A percentile compares a stretch with the other conserved stretches of the same genome.
Conservation (phyloP, 2,329 filamentous ascomycete species). For the Pseudogymnoascus destructans region DNA sequence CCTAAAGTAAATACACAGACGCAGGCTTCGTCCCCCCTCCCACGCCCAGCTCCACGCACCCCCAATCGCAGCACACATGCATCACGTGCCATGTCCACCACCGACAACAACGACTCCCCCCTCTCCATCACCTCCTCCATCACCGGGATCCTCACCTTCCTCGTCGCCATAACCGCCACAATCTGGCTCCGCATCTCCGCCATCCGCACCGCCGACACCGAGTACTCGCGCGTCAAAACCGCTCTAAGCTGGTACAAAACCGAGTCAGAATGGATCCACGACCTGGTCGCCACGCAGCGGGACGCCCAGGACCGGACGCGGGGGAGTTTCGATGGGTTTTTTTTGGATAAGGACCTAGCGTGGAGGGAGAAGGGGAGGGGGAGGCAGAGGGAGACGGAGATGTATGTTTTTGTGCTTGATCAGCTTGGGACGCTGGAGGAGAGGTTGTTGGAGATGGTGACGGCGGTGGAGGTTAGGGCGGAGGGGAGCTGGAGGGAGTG, state of each 20-base stretch:
- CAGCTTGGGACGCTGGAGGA: slow-evolving; percentile 33
- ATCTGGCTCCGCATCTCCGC: slow-evolving; percentile 34
- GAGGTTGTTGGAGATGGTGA: slow-evolving; percentile 33
- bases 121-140: slow-evolving; percentile 33
- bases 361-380: background rate
- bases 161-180: slow-evolving; percentile 33
- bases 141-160: slow-evolving; percentile 35
- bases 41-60: background rate
- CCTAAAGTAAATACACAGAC: background rate
- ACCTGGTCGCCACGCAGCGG: slow-evolving; percentile 27
- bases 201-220: slow-evolving; percentile 33
- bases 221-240: slow-evolving; percentile 36
- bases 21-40: background rate
- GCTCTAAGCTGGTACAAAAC: slow-evolving; percentile 36
- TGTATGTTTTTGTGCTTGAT: slow-evolving; percentile 37
- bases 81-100: slow-evolving; percentile 9
- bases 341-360: background rate
- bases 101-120: slow-evolving; percentile 28
- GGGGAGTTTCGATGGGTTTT: background rate
- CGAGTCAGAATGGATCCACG: slow-evolving; percentile 33
- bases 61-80: background rate
- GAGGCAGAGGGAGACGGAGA: slow-evolving; percentile 27
- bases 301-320: background rate
- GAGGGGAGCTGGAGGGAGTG: slow-evolving; percentile 15
- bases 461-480: slow-evolving; percentile 30